Evolutionary conservation across 306 rosid species (phyloP).

Genomic region (Cicer judaicum): DNA sequence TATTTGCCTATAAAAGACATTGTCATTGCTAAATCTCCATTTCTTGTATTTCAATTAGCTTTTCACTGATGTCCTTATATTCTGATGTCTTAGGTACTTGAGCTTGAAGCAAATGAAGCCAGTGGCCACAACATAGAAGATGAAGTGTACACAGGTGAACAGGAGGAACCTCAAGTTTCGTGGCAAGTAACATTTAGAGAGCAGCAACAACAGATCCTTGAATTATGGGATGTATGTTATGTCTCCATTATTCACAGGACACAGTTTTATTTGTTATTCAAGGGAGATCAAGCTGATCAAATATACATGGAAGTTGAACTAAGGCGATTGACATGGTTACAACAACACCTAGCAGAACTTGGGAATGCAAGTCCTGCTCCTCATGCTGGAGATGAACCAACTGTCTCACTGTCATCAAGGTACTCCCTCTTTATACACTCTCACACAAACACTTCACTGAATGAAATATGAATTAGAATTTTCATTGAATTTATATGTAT

Average conservation of each 20-base stretch:
- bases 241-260: conserved; percentile 97
- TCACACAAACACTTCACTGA: not conserved
- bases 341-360: conserved; percentile 82
- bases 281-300: conserved; percentile 94
- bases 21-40: conserved; percentile 12
- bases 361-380: conserved; percentile 98
- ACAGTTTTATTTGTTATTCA: conserved; percentile 92
- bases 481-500: conserved; percentile 19
- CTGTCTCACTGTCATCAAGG: conserved; percentile 93
- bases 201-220: conserved; percentile 85
- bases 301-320: conserved; percentile 97
- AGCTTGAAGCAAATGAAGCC: conserved; percentile 96
- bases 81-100: conserved; percentile 72
- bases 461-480: not conserved
- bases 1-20: not conserved
- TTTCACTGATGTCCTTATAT: conserved; percentile 10
- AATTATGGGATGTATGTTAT: conserved; percentile 87
- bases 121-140: conserved; percentile 76
- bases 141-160: conserved; percentile 63
- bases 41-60: conserved; percentile 5
- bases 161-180: conserved; percentile 66
- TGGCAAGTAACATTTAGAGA: conserved; percentile 87
- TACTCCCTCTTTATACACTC: conserved; percentile 38
- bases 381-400: conserved; percentile 77
- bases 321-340: conserved; percentile 94